These are phyloP conservation scores for Penicillium sp. DNA, from an alignment of 2,329 filamentous ascomycete genomes.

Conservation along the genomic window DNA sequence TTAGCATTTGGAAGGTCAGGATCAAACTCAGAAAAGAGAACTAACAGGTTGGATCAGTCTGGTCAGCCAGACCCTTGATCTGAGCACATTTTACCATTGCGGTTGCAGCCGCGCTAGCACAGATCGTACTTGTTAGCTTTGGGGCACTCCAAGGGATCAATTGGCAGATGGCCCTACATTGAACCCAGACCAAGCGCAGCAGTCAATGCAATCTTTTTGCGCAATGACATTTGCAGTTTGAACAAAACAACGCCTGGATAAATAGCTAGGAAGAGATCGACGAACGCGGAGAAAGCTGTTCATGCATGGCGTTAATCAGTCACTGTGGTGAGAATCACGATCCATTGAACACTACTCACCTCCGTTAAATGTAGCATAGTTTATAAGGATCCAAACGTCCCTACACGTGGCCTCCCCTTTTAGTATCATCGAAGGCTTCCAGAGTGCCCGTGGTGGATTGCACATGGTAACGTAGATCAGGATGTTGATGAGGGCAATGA, in stretches of 20 bases:
- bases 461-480: slow-evolving; percentile 42
- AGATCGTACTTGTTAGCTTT: background rate
- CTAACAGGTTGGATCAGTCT: slow-evolving; percentile 32
- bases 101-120: slow-evolving; percentile 25
- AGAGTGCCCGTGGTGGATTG: slow-evolving; percentile 34
- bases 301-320: background rate
- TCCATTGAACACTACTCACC: slow-evolving; percentile 22
- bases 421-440: slow-evolving; percentile 28
- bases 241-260: slow-evolving; percentile 25
- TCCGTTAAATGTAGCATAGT: slow-evolving; percentile 39
- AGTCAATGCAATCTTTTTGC: slow-evolving; percentile 25
- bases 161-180: slow-evolving; percentile 14
- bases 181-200: slow-evolving; percentile 25
- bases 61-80: slow-evolving; percentile 24
- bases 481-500: slow-evolving; percentile 31
- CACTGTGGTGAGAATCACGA: too few species aligned
- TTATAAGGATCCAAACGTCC: slow-evolving; percentile 32
- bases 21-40: background rate
- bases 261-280: slow-evolving; percentile 28
- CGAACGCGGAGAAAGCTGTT: slow-evolving; percentile 25
- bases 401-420: slow-evolving; percentile 30
- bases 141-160: background rate
- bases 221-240: slow-evolving; percentile 25
- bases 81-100: slow-evolving; percentile 31
- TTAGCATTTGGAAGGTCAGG: background rate